Base-by-base conservation (phyloP, 495 filamentous ascomycete species). In the Gamarada debralockiae region DNA sequence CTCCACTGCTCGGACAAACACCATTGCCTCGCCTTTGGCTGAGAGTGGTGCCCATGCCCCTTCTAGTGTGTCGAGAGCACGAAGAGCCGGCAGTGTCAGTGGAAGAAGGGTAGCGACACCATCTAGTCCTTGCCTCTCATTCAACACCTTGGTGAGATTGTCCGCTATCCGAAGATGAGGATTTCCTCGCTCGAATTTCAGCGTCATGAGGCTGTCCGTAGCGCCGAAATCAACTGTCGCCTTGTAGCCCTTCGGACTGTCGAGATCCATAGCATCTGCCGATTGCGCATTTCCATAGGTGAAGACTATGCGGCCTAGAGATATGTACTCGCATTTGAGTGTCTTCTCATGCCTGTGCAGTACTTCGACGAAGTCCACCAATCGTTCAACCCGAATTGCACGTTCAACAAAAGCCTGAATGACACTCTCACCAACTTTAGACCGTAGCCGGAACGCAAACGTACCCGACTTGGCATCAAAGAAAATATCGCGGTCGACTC, bases 141-240 rank as follows among this genome's bases (percentile, higher is more conserved):
- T 91, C 45, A 93, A 67, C 33, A 79, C 70, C 15, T 70, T 70
- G 6, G 76, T 77, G 12, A 97, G 71, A 24, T 78, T 69, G 48
- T 86, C 81, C 31, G 80, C 70, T 17, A 91, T 82, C 14, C 86
- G 80, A 39, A 85, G 73, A 63, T 96, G 91, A 0, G 92, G 92
- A 56, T 90, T 95, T 13, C 73, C 72, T 18, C 62, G 61, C 18
- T 84, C 78, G 20, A 97, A 71, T 12, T 60, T 52, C 10, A 90
- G 55, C n/a, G 68, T 55, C 61, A 80, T 73, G 3, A 57, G 43
- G 25, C 55, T 61, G 25, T 50, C 53, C 22, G 34, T 21, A 39
- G 36, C 58, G 22, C 29, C 14, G 68, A 73, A 59, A 51, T 73
- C 71, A 64, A 78, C 31, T 42, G 60, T 65, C 52, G 38, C 60